Evolutionary conservation across 352 stramenopile genomes (phyloP), one percentile per base, ranked within the genome.

Genomic region (Pythium myriotylum): DNA sequence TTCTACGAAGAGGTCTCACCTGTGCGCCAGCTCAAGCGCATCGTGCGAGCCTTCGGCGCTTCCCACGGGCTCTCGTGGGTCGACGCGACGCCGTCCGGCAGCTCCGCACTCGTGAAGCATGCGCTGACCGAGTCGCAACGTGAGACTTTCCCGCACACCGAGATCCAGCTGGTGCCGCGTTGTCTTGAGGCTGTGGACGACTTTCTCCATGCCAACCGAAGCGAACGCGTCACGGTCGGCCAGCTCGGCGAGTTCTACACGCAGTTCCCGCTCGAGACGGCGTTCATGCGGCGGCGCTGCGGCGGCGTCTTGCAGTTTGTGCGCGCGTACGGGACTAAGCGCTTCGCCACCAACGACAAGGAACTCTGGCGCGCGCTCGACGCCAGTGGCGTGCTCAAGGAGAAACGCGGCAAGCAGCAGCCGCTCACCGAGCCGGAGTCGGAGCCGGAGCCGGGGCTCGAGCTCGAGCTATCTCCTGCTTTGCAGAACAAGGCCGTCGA

Each of bases 21-120:
- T 13, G 6, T 54, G 49, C 48, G 41, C 5, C 49, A 59, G 50
- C 49, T 65, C 37, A 65, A 65, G 40, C 53, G 49, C 39, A 59
- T 65, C 41, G 0, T 65, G 2, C 26, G 20, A 26, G 29, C 40
- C 49, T 24, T 14, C 10, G 58, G 58, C 22, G 4, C 29, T 4
- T 16, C 41, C 1, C 41, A 65, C 32, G 58, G 58, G 7, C 58
- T 65, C 49, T 22, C 39, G 48, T 65, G 49, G 49, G 17, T 27
- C 16, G 41, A 54, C 37, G 14, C 17, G 7, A 20, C 4, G 23
- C 22, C 32, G 16, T 3, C 3, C 17, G 29, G 17, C 47, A 3
- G 29, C 12, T 20, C 51, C 35, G 22, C 12, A 17, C 45, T 22
- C n/a, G 24, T 65, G 13, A 20, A 37, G 26, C 58, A 65, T 41